Percentiles rank a stretch among this genome's conserved stretches.
Conservation (phyloP, 371 early-diverging fungal genomes). For the Syncephalis fuscata region DNA sequence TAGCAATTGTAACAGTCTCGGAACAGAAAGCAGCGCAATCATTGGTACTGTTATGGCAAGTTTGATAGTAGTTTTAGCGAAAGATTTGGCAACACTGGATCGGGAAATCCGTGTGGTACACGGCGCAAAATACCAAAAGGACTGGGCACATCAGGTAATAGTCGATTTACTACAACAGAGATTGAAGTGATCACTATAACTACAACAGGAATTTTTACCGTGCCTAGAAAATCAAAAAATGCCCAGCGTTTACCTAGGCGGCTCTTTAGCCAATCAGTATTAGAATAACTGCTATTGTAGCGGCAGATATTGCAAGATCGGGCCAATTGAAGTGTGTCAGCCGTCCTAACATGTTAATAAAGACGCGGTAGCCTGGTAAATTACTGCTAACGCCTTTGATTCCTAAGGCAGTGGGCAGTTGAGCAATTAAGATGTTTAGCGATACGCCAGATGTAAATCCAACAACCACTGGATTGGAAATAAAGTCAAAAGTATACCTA, state of each 20-base stretch:
- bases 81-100: constrained; percentile 30
- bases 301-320: too few relatives aligned
- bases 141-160: constrained; percentile 40
- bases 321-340: neutral
- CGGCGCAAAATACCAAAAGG: constrained; percentile 41
- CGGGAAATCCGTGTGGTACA: constrained; percentile 52
- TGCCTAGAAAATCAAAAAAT: neutral
- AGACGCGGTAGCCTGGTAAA: constrained; percentile 24
- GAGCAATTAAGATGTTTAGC: constrained; percentile 50
- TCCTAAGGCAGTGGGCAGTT: constrained; percentile 53
- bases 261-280: too few relatives aligned
- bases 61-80: constrained; percentile 18
- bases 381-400: constrained; percentile 26
- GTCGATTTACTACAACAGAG: constrained; percentile 12
- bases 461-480: constrained; percentile 53
- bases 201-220: constrained; percentile 18
- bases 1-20: constrained; percentile 75
- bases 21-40: constrained; percentile 49
- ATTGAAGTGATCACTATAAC: constrained; percentile 44
- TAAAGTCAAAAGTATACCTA: constrained; percentile 79
- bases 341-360: constrained; percentile 13
- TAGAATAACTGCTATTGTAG: too few relatives aligned
- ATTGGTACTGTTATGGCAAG: constrained; percentile 35
- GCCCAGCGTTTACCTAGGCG: too few relatives aligned
- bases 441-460: constrained; percentile 65